A percentile compares a stretch with the other conserved stretches of the same genome.
Evolutionary conservation across 2,329 filamentous ascomycete genomes (phyloP).

Genomic region (Curvularia lunata): DNA sequence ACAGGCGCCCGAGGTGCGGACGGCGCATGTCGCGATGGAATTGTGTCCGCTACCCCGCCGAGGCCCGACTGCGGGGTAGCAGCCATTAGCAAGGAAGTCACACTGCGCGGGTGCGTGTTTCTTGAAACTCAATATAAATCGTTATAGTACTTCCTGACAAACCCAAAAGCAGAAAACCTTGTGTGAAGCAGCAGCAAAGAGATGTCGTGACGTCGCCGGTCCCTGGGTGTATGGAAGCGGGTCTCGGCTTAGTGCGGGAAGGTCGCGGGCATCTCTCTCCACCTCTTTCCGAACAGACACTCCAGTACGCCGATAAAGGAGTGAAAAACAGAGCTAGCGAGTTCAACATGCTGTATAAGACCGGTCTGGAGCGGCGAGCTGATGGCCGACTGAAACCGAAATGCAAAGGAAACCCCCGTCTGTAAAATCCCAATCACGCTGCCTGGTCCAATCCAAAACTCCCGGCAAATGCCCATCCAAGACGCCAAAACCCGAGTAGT

Average conservation of each 20-base stretch:
- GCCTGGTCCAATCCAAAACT: conserved; percentile 24
- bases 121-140: neutral
- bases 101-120: conserved; percentile 19
- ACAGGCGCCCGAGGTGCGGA: conserved; percentile 10
- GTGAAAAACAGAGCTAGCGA: neutral
- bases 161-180: neutral
- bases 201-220: neutral
- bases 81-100: conserved; percentile 9
- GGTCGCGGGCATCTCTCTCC: conserved; percentile 6
- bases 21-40: conserved; percentile 19
- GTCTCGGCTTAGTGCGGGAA: conserved; percentile 5
- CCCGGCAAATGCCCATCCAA: conserved; percentile 33
- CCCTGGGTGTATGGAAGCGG: neutral
- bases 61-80: conserved; percentile 33
- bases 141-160: neutral
- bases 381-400: conserved; percentile 7
- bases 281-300: conserved; percentile 3
- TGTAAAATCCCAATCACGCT: conserved; percentile 6
- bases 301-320: conserved; percentile 3
- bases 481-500: conserved; percentile 4
- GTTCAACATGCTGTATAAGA: conserved; percentile 8
- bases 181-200: neutral
- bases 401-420: conserved; percentile 11
- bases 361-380: conserved; percentile 11
- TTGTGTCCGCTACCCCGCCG: conserved; percentile 31